These are phyloP conservation scores for Neurospora sp. DNA, from an alignment of 495 filamentous ascomycete species.

Conservation along the genomic window DNA sequence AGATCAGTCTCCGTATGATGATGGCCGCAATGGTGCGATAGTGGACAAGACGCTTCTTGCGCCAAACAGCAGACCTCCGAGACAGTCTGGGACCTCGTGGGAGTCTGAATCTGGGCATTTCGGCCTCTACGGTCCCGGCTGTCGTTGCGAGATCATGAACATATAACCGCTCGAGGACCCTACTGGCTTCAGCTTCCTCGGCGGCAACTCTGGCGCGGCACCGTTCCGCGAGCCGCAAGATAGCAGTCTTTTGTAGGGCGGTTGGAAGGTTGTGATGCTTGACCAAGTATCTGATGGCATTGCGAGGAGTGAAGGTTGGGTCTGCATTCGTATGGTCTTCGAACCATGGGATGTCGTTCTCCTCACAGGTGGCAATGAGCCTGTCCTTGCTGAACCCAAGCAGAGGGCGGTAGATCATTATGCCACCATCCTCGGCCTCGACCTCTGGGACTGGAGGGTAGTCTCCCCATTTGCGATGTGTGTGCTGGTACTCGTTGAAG, in stretches of 20 bases:
- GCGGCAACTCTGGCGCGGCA: conserved; percentile 18
- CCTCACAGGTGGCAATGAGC: conserved; percentile 61
- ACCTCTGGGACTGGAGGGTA: conserved; percentile 5
- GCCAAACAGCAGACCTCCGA: conserved; percentile 8
- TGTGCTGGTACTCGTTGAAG: conserved; percentile 12
- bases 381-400: conserved; percentile 60
- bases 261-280: conserved; percentile 48
- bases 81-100: conserved; percentile 5
- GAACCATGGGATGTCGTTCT: conserved; percentile 57
- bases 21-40: conserved; percentile 29
- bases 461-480: neutral
- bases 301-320: conserved; percentile 63
- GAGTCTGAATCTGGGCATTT: conserved; percentile 23
- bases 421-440: conserved; percentile 53
- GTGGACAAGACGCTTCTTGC: conserved; percentile 17
- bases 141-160: conserved; percentile 31
- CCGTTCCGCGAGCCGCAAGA: conserved; percentile 44
- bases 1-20: conserved; percentile 27
- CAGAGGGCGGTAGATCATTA: conserved; percentile 65
- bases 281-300: conserved; percentile 63
- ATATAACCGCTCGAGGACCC: conserved; percentile 17
- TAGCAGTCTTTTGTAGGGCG: conserved; percentile 55
- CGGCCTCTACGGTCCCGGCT: conserved; percentile 30
- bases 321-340: conserved; percentile 83
- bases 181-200: conserved; percentile 25